Evolutionary conservation across 2,329 filamentous ascomycete genomes (phyloP), one percentile per base, ranked within the genome.

Genomic region (Lecanicillium sp.): DNA sequence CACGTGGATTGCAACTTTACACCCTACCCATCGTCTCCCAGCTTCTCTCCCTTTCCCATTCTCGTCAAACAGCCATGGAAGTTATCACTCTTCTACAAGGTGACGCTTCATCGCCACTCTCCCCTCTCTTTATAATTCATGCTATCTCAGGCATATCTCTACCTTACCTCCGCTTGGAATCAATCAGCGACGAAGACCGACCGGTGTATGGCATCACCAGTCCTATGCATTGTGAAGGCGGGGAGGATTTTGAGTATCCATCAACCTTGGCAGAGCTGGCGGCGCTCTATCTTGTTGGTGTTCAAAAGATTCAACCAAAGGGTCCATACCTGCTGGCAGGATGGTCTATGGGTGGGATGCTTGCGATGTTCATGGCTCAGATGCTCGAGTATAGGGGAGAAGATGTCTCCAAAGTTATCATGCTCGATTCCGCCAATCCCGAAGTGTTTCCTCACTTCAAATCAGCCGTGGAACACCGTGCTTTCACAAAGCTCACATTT

Each of bases 311-410:
- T n/a, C 50, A 52, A 31, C 47, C 50, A 3, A 30, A 41, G 12
- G 50, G 50, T 2, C 50, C 50, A 2, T 52, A 52, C 35, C 28
- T 49, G 14, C 32, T 52, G 13, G 50, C 46, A 3, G 50, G 50
- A 11, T 52, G 50, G 50, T 52, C 50, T 11, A 46, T 51, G 43
- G 50, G 50, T 11, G 50, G 50, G 13, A 51, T 51, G 48, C 35
- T 50, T 15, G 48, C 50, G 30, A 50, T 51, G 47, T 43, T 46
- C 36, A 51, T 51, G 46, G 49, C 49, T 0, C 44, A 49, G 33
- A 39, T 46, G 22, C 44, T 51, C 17, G 37, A 44, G 9, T 33
- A 42, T 3, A 40, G 30, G 5, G 45, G 43, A 9, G 44, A 49
- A 31, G 40, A 45, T 5, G 44, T 50, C 4, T 29, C 41, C 39